Percentiles rank a stretch among this genome's conserved stretches.
Evolutionary conservation across 768 basidiomycete species (phyloP).

Genomic region (Baorangia bicolor): DNA sequence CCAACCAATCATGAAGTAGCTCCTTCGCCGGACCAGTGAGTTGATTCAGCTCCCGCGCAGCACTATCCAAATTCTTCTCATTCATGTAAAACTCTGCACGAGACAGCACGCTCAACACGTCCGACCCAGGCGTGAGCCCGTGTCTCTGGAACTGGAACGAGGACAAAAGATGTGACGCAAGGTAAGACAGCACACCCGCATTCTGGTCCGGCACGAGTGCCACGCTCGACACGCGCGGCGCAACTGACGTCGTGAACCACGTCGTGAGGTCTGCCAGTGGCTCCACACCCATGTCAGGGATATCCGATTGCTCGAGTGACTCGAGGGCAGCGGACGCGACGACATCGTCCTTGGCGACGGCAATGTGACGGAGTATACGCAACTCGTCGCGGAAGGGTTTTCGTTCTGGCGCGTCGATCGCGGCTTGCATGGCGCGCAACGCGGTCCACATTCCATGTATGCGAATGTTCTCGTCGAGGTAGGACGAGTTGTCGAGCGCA

Average conservation of each 20-base stretch:
- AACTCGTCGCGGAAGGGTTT: constrained; percentile 91
- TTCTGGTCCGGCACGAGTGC: constrained; percentile 90
- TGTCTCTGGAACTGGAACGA: constrained; percentile 76
- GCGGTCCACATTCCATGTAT: constrained; percentile 93
- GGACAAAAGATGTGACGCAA: constrained; percentile 78
- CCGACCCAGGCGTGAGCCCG: constrained; percentile 69
- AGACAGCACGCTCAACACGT: constrained; percentile 84
- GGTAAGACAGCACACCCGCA: constrained; percentile 83
- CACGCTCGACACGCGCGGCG: constrained; percentile 82
- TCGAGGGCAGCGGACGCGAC: constrained; percentile 66
- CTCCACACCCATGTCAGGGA: constrained; percentile 81
- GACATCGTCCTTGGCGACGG: constrained; percentile 68
- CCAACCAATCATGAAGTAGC: constrained; percentile 83
- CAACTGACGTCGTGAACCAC: constrained; percentile 88
- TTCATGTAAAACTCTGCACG: constrained; percentile 87
- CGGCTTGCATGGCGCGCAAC: constrained; percentile 72
- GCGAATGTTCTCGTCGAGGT: constrained; percentile 92
- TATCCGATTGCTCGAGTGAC: constrained; percentile 64
- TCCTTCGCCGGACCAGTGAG: constrained; percentile 77
- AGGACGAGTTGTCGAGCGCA: constrained; percentile 85
- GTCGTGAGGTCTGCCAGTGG: constrained; percentile 85
- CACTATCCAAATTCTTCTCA: constrained; percentile 84
- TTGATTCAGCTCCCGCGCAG: constrained; percentile 89
- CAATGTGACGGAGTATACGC: constrained; percentile 72
- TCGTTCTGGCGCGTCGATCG: constrained; percentile 63